A percentile compares a stretch with the other conserved stretches of the same genome.
Conservation (phyloP, 169 alveolate species). For the Eimeria praecox region DNA sequence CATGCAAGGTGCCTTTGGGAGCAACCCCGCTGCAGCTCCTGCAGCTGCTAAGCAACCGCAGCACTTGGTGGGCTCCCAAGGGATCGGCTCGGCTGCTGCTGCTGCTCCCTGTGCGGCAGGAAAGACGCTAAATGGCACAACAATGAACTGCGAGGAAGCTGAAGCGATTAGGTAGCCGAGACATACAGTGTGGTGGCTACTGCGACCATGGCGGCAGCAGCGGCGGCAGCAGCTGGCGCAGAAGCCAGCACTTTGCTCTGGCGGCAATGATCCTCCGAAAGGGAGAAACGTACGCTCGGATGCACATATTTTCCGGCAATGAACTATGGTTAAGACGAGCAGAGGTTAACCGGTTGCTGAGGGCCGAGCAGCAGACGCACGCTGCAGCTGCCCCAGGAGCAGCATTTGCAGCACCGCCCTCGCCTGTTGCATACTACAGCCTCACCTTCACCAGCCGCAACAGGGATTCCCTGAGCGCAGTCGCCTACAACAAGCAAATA, state of each 20-base stretch:
- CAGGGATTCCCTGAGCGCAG: constrained; percentile 16
- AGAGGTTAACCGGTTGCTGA: constrained; percentile 9
- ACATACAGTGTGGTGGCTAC: constrained; percentile 77
- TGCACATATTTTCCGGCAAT: constrained; percentile 63
- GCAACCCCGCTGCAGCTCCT: constrained; percentile 81
- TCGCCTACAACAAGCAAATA: background rate
- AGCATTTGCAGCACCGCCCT: constrained; percentile 73
- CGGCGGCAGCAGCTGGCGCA: constrained; percentile 80
- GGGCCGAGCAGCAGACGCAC: constrained; percentile 70
- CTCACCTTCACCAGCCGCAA: constrained; percentile 27
- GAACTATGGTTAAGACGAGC: constrained; percentile 39
- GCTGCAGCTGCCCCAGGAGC: constrained; percentile 73
- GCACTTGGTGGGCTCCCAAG: constrained; percentile 79
- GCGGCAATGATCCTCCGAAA: constrained; percentile 59
- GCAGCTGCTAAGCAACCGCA: constrained; percentile 70
- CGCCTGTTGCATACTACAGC: constrained; percentile 67
- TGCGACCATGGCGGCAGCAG: constrained; percentile 80
- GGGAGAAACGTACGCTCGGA: constrained; percentile 64
- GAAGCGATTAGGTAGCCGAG: constrained; percentile 80
- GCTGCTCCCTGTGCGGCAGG: constrained; percentile 78
- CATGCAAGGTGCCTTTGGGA: constrained; percentile 76
- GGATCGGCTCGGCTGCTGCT: constrained; percentile 79
- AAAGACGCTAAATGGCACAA: constrained; percentile 78
- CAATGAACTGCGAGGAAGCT: constrained; percentile 78
- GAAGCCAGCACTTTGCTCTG: constrained; percentile 78